Percentiles rank a stretch among this genome's conserved stretches.
Evolutionary conservation across 177 flowering plant species (phyloP).

Genomic region (Tripterygium wilfordii): DNA sequence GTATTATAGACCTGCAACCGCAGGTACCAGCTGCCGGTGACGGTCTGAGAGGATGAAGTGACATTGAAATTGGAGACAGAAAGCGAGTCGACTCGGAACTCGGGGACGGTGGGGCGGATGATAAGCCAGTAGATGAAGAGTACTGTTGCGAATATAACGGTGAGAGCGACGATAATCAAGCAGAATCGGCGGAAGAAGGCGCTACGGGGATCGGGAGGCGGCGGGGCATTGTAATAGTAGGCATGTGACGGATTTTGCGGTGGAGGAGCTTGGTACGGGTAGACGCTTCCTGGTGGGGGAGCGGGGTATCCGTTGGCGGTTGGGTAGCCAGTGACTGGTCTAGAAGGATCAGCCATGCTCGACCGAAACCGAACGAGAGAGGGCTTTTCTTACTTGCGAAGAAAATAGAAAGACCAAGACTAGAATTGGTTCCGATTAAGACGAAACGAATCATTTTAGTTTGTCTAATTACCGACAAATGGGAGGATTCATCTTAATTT

Average conservation of each 20-base stretch:
- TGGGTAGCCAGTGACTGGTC: conserved; percentile 49
- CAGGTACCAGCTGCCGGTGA: conserved; percentile 41
- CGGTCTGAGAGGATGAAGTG: conserved; percentile 10
- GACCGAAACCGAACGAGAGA: no score
- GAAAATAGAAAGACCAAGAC: no score
- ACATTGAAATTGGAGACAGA: conserved; percentile 28
- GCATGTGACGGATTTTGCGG: conserved; percentile 2
- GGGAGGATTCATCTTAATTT: no score
- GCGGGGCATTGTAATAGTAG: conserved; percentile 7
- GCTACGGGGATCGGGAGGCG: conserved; percentile 5
- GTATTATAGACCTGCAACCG: conserved; percentile 45
- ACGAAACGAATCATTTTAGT: no score
- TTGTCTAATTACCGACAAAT: no score
- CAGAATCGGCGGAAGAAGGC: conserved; percentile 19
- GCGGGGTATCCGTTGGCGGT: conserved; percentile 21
- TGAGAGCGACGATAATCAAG: conserved; percentile 16
- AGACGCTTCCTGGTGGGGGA: conserved; percentile 16
- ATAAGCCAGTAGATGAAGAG: conserved; percentile 29
- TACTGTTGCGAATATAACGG: conserved; percentile 23
- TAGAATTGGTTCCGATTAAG: no score
- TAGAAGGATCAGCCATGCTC: conserved; percentile 12
- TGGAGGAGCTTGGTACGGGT: conserved; percentile 19
- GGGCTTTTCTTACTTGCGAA: no score
- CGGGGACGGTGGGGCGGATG: conserved; percentile 34
- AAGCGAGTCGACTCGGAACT: conserved; percentile 31